phyloP scores from a whole-genome alignment of 306 rosid genomes.

The Oxytropis ochrocephala region DNA sequence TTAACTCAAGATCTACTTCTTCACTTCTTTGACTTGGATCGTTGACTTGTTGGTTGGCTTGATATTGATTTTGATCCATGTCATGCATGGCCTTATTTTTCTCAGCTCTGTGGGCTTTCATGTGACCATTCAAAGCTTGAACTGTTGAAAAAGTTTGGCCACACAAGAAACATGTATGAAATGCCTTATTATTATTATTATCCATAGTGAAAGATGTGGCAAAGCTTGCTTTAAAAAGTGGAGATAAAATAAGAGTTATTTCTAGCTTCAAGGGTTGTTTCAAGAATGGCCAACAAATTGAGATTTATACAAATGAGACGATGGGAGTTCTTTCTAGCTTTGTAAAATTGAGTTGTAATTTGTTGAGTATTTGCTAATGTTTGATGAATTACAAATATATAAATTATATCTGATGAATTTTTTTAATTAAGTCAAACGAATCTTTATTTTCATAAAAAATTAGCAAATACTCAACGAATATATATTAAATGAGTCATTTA shows the following conservation, averaged over 20 bases:
- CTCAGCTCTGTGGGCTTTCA: neutral
- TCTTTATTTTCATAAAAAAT: no score
- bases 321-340: no score
- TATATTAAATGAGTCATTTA: no score
- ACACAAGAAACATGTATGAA: neutral
- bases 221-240: no score
- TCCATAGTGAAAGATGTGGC: no score
- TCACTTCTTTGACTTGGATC: neutral
- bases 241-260: no score
- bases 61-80: neutral
- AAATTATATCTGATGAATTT: neutral
- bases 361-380: neutral
- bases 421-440: neutral
- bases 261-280: no score
- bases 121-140: conserved; percentile 3
- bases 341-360: neutral
- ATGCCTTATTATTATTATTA: neutral
- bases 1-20: neutral
- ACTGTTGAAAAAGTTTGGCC: neutral
- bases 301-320: no score
- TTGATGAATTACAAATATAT: neutral
- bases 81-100: neutral
- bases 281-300: no score
- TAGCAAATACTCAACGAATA: no score
- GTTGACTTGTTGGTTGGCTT: neutral